Conservation (phyloP, 306 rosid genomes). For the Castanea sativa region DNA sequence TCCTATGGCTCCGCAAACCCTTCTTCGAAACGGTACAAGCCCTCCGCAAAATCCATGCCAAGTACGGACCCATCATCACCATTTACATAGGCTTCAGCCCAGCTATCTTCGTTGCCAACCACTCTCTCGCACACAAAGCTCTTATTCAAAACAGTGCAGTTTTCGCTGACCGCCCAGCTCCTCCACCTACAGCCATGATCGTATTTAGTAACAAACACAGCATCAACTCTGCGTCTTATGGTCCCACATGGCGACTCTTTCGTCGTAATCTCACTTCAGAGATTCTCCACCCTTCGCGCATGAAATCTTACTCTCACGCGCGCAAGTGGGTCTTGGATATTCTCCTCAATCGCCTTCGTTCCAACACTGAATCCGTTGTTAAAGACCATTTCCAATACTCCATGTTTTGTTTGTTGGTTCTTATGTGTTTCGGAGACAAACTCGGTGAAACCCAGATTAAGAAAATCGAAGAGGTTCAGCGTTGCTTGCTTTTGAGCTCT, state of each 20-base stretch:
- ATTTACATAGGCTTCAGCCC: not conserved
- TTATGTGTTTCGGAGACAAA: constrained; percentile 2
- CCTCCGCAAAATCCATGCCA: not conserved
- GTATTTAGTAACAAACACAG: not conserved
- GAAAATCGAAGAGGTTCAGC: not conserved
- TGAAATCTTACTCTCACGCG: not conserved
- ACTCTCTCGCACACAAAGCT: not conserved
- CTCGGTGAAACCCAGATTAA: not conserved
- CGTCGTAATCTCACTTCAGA: constrained; percentile 2
- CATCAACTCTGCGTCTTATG: not conserved
- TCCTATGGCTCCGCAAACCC: not conserved
- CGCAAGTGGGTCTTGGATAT: constrained; percentile 11
- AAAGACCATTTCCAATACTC: not conserved
- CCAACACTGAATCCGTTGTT: not conserved
- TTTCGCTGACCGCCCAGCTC: not conserved
- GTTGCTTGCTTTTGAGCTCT: not conserved
- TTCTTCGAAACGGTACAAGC: not conserved
- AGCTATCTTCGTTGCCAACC: not conserved
- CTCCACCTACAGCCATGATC: not conserved
- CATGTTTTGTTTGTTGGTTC: constrained; percentile 1
- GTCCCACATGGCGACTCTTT: not conserved
- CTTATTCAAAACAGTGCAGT: not conserved
- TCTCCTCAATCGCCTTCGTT: not conserved
- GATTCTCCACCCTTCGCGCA: constrained; percentile 6
- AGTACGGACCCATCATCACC: not conserved